Conservation (phyloP, 2,329 filamentous ascomycete species). For the Leptodontidium sp. region DNA sequence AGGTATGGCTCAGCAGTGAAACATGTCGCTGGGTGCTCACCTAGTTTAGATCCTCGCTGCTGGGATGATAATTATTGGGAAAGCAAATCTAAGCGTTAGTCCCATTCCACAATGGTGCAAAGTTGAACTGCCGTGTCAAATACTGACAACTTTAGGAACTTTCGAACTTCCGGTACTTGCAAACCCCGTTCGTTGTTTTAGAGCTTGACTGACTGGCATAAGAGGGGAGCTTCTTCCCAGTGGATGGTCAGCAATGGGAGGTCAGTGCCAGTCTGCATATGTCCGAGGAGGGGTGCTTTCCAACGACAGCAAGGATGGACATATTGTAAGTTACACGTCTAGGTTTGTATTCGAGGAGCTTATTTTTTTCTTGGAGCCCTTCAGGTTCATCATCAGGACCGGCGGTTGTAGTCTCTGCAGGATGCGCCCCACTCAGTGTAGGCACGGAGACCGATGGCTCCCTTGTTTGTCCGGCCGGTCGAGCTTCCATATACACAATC, state of each 20-base stretch:
- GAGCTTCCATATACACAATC: background rate
- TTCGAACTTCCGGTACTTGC: no score
- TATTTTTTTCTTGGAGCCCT: background rate
- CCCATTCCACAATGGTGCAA: background rate
- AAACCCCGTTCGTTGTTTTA: no score
- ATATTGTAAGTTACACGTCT: no score
- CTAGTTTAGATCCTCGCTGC: background rate
- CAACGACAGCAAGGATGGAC: no score
- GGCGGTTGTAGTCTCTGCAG: conserved; percentile 7
- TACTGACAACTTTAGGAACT: no score
- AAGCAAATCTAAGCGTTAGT: background rate
- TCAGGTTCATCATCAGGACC: conserved; percentile 14
- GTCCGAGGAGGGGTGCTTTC: no score
- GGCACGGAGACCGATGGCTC: conserved; percentile 20
- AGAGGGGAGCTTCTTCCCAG: no score
- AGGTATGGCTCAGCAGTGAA: background rate
- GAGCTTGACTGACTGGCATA: no score
- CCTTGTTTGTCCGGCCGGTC: background rate
- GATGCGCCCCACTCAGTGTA: background rate
- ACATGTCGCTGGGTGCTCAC: background rate
- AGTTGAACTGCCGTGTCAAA: no score
- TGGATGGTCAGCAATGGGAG: no score
- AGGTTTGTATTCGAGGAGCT: background rate
- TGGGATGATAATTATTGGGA: background rate
- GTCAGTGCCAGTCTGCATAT: no score